Evolutionary conservation across 345 rosid genomes (phyloP).

Genomic region (Eucalyptus polyanthemos): DNA sequence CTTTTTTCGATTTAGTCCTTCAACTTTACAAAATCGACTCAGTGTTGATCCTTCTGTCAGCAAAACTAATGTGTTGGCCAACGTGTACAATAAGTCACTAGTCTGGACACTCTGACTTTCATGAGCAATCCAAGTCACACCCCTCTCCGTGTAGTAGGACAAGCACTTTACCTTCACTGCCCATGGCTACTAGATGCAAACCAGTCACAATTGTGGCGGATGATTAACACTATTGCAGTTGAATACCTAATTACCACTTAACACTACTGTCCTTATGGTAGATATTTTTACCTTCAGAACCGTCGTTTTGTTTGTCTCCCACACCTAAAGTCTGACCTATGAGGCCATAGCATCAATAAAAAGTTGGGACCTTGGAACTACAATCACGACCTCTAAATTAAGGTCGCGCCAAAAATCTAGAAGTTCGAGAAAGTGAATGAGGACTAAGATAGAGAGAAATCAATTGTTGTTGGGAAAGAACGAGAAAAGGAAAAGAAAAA

Average conservation of each 20-base stretch:
- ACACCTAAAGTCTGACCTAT: background rate
- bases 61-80: background rate
- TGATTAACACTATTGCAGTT: background rate
- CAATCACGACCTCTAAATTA: background rate
- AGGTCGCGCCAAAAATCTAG: background rate
- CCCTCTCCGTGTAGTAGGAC: background rate
- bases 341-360: background rate
- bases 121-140: background rate
- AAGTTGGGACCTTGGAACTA: background rate
- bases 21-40: background rate
- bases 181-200: background rate
- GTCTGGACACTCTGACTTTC: background rate
- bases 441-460: background rate
- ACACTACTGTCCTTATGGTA: background rate
- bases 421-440: background rate
- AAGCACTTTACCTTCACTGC: background rate
- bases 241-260: background rate
- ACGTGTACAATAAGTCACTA: background rate
- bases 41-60: background rate
- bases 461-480: background rate
- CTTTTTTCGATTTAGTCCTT: background rate
- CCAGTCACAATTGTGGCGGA: background rate
- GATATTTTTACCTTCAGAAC: background rate
- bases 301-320: background rate
- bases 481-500: background rate